Evolutionary conservation across 2,329 filamentous ascomycete species (phyloP), one percentile per base, ranked within the genome.

Genomic region (Gyromitra esculenta): DNA sequence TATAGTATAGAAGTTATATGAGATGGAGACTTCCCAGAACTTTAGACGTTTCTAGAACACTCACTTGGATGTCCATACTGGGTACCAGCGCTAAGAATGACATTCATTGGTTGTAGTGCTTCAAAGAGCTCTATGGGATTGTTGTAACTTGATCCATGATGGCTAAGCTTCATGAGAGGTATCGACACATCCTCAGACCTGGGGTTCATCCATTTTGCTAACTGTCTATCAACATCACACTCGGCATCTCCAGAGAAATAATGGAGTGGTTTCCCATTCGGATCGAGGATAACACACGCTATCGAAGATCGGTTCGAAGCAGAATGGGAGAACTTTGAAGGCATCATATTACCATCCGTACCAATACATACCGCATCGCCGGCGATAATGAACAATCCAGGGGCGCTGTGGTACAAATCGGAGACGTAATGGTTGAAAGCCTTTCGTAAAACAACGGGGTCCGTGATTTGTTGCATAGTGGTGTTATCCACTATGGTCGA

Each of bases 211-310:
- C 77, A 78, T 2, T 31, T 2, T 7, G 45, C 31, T 13, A 78
- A 18, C 1, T 54, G 2, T 2, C 41, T 11, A 35, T 78, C 77
- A 13, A 65, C 37, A 0, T 9, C n/a, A 25, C 31, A 74, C 3
- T 52, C 48, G 6, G 69, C 75, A 54, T 79, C 77, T 6, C 77
- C 77, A 0, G 65, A 66, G 52, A 76, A 76, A 64, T 79, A 77
- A 41, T 77, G 71, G 0, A 60, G 48, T 8, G 48, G 48, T n/a
- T 52, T 8, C 5, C 4, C 15, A 21, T 52, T 52, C 0, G 15
- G 4, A n/a, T 21, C 48, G 15, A n/a, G 13, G 18, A 52, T 18
- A n/a, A 52, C n/a, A 2, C n/a, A n/a, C n/a, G n/a, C 48, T 4
- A n/a, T 52, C n/a, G 48, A 21, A 15, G 41, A 45, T 9, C 41